Evolutionary conservation across 495 filamentous ascomycete genomes (phyloP).

Genomic region (Penicillium robsamsonii): DNA sequence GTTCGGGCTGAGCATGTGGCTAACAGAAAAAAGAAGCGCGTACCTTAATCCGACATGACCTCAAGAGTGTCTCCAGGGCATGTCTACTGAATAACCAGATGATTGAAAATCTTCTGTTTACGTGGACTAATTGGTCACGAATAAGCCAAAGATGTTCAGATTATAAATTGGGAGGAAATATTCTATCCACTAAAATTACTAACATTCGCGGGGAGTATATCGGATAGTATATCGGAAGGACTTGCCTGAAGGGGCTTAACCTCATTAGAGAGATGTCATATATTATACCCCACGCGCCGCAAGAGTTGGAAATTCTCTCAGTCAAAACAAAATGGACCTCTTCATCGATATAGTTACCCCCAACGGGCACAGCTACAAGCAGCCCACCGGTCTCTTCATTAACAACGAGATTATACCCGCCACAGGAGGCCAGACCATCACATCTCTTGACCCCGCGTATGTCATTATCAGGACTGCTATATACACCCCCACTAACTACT

Average conservation of each 20-base stretch:
- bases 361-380: conserved; percentile 78
- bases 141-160: not conserved
- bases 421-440: conserved; percentile 67
- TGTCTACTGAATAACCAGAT: not conserved
- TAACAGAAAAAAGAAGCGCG: not conserved
- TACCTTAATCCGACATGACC: not conserved
- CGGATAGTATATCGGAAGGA: conserved; percentile 12
- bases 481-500: conserved; percentile 39
- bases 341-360: conserved; percentile 74
- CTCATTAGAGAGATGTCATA: not conserved
- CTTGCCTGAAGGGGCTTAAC: conserved; percentile 7
- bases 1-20: not conserved
- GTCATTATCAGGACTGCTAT: conserved; percentile 5
- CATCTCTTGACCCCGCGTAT: conserved; percentile 68
- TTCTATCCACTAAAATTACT: not conserved
- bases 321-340: conserved; percentile 9
- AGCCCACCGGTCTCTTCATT: conserved; percentile 87
- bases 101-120: not conserved
- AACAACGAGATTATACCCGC: conserved; percentile 88
- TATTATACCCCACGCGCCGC: not conserved
- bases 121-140: too few relatives aligned
- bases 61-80: not conserved
- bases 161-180: not conserved
- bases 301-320: not conserved
- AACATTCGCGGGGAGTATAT: not conserved